These are phyloP conservation scores for Cicer arietinum DNA, from an alignment of 306 rosid species.

Conservation along the genomic window DNA sequence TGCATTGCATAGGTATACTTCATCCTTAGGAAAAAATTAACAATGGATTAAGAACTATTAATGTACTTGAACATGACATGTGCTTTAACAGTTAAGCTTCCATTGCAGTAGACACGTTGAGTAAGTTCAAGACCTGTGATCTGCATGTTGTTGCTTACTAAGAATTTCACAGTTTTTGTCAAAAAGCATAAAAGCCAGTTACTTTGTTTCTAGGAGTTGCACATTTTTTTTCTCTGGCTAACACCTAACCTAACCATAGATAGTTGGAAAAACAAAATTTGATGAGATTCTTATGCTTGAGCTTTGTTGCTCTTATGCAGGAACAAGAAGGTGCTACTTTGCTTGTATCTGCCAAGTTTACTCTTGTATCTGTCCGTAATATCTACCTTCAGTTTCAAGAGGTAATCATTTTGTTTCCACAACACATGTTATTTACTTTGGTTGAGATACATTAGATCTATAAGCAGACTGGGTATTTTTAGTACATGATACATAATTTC, in stretches of 20 bases:
- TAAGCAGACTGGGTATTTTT: not conserved
- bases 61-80: not conserved
- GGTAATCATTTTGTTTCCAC: conserved; percentile 54
- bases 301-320: conserved; percentile 47
- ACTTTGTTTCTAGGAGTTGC: conserved; percentile 30
- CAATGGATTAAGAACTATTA: conserved; percentile 2
- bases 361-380: conserved; percentile 74
- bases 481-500: conserved; percentile 3
- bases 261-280: conserved; percentile 24
- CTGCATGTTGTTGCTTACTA: conserved; percentile 24
- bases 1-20: not conserved
- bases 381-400: conserved; percentile 87
- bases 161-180: not conserved
- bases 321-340: conserved; percentile 95
- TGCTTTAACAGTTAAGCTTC: conserved; percentile 20
- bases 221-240: not conserved
- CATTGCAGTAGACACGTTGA: not conserved
- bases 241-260: conserved; percentile 23
- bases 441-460: conserved; percentile 30
- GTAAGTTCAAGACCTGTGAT: conserved; percentile 7
- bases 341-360: conserved; percentile 85
- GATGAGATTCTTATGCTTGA: conserved; percentile 18
- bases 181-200: conserved; percentile 1
- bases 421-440: conserved; percentile 26
- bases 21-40: conserved; percentile 8